A percentile compares a stretch with the other conserved stretches of the same genome.
Evolutionary conservation across 2,329 filamentous ascomycete genomes (phyloP).

Genomic region (Mycosphaerella arachidis): DNA sequence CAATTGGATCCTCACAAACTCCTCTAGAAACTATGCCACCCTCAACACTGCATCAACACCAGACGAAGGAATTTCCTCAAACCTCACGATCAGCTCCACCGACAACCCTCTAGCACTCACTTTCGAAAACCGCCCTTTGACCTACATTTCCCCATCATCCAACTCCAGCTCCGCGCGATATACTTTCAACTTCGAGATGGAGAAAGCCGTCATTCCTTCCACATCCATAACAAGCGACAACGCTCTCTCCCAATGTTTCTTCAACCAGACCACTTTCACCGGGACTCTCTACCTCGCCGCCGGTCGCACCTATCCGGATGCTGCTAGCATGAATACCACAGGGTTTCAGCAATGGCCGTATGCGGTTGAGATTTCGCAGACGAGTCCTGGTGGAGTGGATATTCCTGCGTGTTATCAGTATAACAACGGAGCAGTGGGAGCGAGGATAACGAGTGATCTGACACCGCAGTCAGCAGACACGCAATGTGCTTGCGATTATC

Average conservation of each 20-base stretch:
- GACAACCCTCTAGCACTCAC: constrained; percentile 53
- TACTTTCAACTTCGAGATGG: constrained; percentile 51
- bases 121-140: constrained; percentile 52
- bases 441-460: constrained; percentile 34
- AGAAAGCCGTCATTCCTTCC: constrained; percentile 51
- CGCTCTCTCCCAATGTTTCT: constrained; percentile 53
- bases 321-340: constrained; percentile 8
- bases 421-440: constrained; percentile 35
- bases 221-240: constrained; percentile 42
- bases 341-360: constrained; percentile 50
- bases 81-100: constrained; percentile 46
- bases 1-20: constrained; percentile 56
- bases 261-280: constrained; percentile 52
- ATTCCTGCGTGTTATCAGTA: constrained; percentile 53
- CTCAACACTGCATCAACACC: constrained; percentile 58
- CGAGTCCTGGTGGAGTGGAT: constrained; percentile 44
- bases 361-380: constrained; percentile 53
- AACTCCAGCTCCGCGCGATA: constrained; percentile 49
- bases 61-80: constrained; percentile 33
- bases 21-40: constrained; percentile 37
- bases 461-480: constrained; percentile 32
- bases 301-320: constrained; percentile 16
- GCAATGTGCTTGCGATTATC: constrained; percentile 46
- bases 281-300: constrained; percentile 52
- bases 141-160: constrained; percentile 45